These are phyloP conservation scores for Boletus bicolor DNA, from an alignment of 768 basidiomycete species.

Conservation along the genomic window DNA sequence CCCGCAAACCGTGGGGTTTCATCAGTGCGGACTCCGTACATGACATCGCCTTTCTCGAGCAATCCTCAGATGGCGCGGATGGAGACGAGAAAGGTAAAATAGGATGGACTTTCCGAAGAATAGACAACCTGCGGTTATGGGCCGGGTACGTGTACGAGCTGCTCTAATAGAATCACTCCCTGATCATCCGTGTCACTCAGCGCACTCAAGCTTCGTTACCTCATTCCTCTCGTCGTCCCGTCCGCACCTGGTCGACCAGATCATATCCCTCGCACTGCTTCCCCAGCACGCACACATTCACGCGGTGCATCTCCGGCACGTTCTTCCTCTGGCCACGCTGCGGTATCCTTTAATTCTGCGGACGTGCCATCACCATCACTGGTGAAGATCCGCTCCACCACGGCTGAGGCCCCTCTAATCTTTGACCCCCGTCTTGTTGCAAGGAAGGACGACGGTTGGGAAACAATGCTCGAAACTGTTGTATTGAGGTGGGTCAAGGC, in stretches of 20 bases:
- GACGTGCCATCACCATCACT: slow-evolving; percentile 30
- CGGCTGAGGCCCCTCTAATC: slow-evolving; percentile 45
- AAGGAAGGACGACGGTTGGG: slow-evolving; percentile 74
- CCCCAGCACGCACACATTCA: slow-evolving; percentile 16
- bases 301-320: slow-evolving; percentile 27
- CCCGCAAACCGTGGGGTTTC: slow-evolving; percentile 85
- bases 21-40: slow-evolving; percentile 76
- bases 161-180: background rate
- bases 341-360: background rate
- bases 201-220: slow-evolving; percentile 80
- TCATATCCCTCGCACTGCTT: slow-evolving; percentile 24
- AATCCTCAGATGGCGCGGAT: slow-evolving; percentile 35
- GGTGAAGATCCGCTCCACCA: slow-evolving; percentile 36
- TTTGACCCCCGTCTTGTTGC: slow-evolving; percentile 79
- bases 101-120: slow-evolving; percentile 82
- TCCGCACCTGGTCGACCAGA: slow-evolving; percentile 34
- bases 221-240: slow-evolving; percentile 63
- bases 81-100: slow-evolving; percentile 46
- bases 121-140: slow-evolving; percentile 84
- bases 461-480: slow-evolving; percentile 66
- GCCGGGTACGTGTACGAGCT: slow-evolving; percentile 57
- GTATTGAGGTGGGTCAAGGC: slow-evolving; percentile 65
- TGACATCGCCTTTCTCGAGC: slow-evolving; percentile 69
- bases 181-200: slow-evolving; percentile 34
- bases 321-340: slow-evolving; percentile 11